A percentile compares a stretch with the other conserved stretches of the same genome.
Conservation (phyloP, 495 filamentous ascomycete species). For the Xylaria bambusicola region DNA sequence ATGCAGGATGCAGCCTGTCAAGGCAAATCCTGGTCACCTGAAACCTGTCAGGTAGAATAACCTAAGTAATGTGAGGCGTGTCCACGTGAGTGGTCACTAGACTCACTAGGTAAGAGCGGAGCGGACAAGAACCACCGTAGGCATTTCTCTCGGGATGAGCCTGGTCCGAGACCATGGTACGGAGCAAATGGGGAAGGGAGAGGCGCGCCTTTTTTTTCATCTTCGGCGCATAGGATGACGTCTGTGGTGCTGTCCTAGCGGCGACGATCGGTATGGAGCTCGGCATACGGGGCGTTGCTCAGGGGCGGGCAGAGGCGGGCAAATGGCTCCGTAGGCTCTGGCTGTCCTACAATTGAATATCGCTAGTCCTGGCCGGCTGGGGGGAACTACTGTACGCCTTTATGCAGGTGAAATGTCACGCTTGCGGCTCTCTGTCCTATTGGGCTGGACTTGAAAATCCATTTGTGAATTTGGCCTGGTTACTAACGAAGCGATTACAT, state of each 20-base stretch:
- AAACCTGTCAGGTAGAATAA: background rate
- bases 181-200: too few species aligned
- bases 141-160: too few species aligned
- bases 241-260: slow-evolving; percentile 1
- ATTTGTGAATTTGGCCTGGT: too few species aligned
- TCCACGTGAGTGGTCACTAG: background rate
- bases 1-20: too few species aligned
- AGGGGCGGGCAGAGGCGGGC: background rate
- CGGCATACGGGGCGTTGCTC: background rate
- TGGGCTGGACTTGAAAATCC: too few species aligned
- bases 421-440: slow-evolving; percentile 5
- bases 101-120: background rate
- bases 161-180: background rate
- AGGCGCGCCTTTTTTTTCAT: too few species aligned
- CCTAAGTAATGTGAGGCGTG: background rate
- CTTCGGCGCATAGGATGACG: background rate
- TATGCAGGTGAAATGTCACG: slow-evolving; percentile 2
- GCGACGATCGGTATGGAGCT: slow-evolving; percentile 10
- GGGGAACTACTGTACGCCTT: background rate
- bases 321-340: background rate
- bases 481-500: background rate
- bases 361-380: background rate
- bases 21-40: slow-evolving; percentile 1
- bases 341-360: background rate
- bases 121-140: background rate